These are phyloP conservation scores for Lipomyces chichibuensis DNA, from an alignment of 805 yeast species.

Conservation along the genomic window DNA sequence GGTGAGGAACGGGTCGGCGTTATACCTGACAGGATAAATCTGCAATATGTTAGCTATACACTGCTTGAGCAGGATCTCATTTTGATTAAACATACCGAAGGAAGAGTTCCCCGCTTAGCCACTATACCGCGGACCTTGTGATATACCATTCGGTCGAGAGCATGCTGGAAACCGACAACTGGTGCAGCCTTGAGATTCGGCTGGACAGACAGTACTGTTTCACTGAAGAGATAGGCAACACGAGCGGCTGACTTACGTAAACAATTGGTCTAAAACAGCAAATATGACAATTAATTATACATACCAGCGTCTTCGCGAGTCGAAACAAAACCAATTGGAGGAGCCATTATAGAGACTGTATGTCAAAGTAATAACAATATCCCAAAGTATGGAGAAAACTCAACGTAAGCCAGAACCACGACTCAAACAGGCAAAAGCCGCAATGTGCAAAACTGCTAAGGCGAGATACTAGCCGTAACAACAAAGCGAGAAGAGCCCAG, in stretches of 20 bases:
- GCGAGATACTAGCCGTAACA: background rate
- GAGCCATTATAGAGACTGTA: constrained; percentile 16
- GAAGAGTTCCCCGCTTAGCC: constrained; percentile 30
- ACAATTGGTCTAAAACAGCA: background rate
- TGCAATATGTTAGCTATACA: background rate
- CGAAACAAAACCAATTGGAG: constrained; percentile 27
- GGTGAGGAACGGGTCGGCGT: constrained; percentile 59
- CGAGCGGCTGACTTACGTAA: constrained; percentile 26
- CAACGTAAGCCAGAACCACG: background rate
- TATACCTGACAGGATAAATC: constrained; percentile 44
- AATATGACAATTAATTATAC: constrained; percentile 7
- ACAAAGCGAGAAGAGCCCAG: background rate
- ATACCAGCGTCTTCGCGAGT: constrained; percentile 34
- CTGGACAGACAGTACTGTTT: constrained; percentile 32
- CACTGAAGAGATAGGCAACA: constrained; percentile 34
- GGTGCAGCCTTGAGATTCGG: constrained; percentile 18
- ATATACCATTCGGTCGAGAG: constrained; percentile 20
- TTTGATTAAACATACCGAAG: constrained; percentile 14
- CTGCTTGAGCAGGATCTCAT: background rate
- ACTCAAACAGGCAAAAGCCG: background rate
- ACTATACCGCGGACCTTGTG: constrained; percentile 33
- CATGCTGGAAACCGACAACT: constrained; percentile 27
- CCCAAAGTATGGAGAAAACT: constrained; percentile 1
- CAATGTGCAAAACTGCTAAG: background rate
- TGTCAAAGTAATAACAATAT: background rate